These are phyloP conservation scores for Acacia melanoxylon DNA, from an alignment of 306 rosid species.

Conservation along the genomic window DNA sequence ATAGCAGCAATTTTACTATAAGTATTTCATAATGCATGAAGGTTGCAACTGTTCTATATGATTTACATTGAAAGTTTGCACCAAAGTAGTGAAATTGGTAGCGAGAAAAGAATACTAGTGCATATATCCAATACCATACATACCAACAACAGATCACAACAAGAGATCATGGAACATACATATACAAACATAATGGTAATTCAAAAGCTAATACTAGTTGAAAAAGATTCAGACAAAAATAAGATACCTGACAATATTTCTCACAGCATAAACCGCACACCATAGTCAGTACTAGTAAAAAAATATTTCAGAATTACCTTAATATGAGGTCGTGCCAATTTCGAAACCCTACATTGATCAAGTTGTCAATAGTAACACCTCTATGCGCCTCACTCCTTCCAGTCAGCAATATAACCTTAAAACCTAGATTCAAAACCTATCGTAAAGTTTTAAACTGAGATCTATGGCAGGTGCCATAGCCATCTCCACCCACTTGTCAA, in stretches of 20 bases:
- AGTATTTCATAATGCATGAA: neutral
- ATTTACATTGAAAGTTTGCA: conserved; percentile 7
- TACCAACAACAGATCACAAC: conserved; percentile 53
- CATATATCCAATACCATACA: conserved; percentile 11
- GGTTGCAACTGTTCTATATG: neutral
- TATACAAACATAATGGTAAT: neutral
- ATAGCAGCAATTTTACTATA: neutral
- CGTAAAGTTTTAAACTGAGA: conserved; percentile 76
- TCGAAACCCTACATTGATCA: conserved; percentile 65
- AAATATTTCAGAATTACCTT: conserved; percentile 40
- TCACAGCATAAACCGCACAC: neutral
- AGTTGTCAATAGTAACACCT: conserved; percentile 61
- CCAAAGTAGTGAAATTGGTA: neutral
- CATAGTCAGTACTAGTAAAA: neutral
- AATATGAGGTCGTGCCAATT: conserved; percentile 76
- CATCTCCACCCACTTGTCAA: conserved; percentile 74
- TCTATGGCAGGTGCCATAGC: conserved; percentile 63
- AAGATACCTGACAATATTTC: neutral
- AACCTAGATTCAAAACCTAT: conserved; percentile 67
- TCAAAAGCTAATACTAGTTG: neutral
- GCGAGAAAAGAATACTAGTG: neutral
- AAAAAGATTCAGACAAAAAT: neutral
- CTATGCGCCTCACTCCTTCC: conserved; percentile 75
- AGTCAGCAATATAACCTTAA: conserved; percentile 82
- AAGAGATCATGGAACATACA: conserved; percentile 6